Base-by-base conservation (phyloP, 495 filamentous ascomycete genomes). In the Cryomyces minteri region DNA sequence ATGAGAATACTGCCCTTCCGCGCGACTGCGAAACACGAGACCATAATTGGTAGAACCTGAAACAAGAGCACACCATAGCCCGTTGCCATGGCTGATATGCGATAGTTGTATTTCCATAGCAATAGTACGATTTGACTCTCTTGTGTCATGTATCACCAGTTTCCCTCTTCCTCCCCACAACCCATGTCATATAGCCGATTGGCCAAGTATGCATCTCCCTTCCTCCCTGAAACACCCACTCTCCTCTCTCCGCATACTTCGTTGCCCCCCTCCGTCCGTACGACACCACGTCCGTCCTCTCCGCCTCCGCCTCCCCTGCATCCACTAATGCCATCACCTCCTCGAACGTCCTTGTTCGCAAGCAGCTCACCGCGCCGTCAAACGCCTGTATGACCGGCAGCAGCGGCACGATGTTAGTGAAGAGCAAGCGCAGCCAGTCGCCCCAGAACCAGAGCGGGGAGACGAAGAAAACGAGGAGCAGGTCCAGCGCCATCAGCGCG, bases 301-400 rank as follows among this genome's bases (percentile, higher is more conserved):
- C 36, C 32, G 18, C 32, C 43, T 40, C 38, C 11, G 30, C 46
- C 9, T 51, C 29, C 12, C 41, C 51, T 8, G 11, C 44, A 30
- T 51, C 50, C 48, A 83, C 54, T 43, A 84, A 58, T 1, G 48
- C 57, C 56, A 74, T 59, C 18, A 83, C 67, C 62, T 85, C 81
- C 28, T 71, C 67, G 12, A 76, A 62, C 32, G 71, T 79, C 44
- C 80, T 67, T 29, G 77, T 80, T 40, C 82, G 60, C 43, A 84
- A 56, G 33, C 67, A 72, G 29, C 74, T 80, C 31, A 84, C 62
- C 43, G 72, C 58, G 6, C 81, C 81, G 58, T 87, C 82, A 49
- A 76, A 76, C 5, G 76, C 69, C 10, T 82, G 45, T 6, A 79
- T 68, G 39, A 75, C 67, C 0, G 81, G 79, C 25, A 82, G 63